A percentile compares a stretch with the other conserved stretches of the same genome.
These are phyloP conservation scores for Phytopythium ostracodes DNA, from an alignment of 352 stramenopile genomes.

Conservation along the genomic window DNA sequence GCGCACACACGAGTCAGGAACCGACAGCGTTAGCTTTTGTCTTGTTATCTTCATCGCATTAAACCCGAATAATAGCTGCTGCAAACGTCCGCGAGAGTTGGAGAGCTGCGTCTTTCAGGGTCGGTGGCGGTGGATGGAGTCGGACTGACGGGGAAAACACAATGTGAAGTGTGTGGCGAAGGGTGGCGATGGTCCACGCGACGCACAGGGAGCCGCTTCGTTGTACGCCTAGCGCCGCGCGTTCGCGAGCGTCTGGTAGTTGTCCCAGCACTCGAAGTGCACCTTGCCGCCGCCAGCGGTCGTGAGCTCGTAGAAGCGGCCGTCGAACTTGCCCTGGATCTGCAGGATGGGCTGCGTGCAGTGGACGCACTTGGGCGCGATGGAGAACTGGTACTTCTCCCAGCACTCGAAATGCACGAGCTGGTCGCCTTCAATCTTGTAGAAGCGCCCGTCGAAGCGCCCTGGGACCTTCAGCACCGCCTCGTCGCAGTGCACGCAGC, in stretches of 20 bases:
- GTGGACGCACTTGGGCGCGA: constrained; percentile 77
- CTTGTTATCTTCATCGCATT: constrained; percentile 2
- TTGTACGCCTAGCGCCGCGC: constrained; percentile 5
- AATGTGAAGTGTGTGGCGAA: neutral
- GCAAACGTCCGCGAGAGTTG: neutral
- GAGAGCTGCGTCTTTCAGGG: neutral
- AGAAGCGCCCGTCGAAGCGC: constrained; percentile 80
- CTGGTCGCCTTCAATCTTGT: constrained; percentile 68
- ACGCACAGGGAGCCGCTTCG: neutral
- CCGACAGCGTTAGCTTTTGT: constrained; percentile 1
- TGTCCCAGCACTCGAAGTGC: constrained; percentile 85
- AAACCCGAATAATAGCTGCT: neutral
- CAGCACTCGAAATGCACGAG: constrained; percentile 87
- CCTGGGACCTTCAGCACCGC: constrained; percentile 65
- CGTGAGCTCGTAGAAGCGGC: constrained; percentile 81
- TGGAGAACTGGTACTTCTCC: constrained; percentile 70
- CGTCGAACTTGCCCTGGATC: constrained; percentile 69
- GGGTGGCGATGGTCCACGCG: neutral
- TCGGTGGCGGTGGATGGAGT: neutral
- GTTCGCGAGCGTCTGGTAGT: constrained; percentile 48
- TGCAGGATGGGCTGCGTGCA: constrained; percentile 69
- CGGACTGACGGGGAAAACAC: neutral
- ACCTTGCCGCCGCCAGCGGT: constrained; percentile 66
- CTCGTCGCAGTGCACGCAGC: constrained; percentile 67
- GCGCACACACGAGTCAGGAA: neutral